Base-by-base conservation (phyloP, 2,329 filamentous ascomycete species). In the Orbilia javanica region DNA sequence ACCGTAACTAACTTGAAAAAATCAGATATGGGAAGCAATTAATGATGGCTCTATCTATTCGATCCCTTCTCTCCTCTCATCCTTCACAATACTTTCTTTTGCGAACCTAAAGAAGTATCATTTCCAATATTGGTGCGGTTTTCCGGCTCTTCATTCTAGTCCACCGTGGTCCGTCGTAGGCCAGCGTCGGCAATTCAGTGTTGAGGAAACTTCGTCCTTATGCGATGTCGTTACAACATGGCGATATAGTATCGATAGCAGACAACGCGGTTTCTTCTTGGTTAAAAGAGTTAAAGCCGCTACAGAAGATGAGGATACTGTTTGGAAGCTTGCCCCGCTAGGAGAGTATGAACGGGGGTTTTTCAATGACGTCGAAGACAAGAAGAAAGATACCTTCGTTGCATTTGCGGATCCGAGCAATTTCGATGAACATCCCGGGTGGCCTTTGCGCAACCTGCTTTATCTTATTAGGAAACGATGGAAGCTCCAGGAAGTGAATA, bases 81-180 rank as follows among this genome's bases (percentile, higher is more conserved):
- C 93, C 5, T 98, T 97, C 84, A 88, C 93, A 27, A 90, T 96
- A 74, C 89, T 98, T 53, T 97, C 93, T 15, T 99, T 93, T 83
- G 95, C 96, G 79, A 95, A 99, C 83, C 88, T 99, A 36, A 99
- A 99, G 84, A 97, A 96, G 83, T 98, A 98, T 86, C 93, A 91
- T 79, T 97, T 98, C 83, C 93, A 92, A n/a, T 98, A 98, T 85
- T 97, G 96, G 90, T 98, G 98, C 84, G 95, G 92, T 4, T 99
- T 97, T 82, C 96, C 96, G 0, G 94, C 95, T 15, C 87, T 99
- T 52, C 94, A 97, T 83, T 97, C 95, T 3, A 91, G 95, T 68
- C 93, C 93, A 1, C 87, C 88, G 29, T 99, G 96, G 96, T 91
- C 89, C 81, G 86, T 90, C 64, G 84, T 87, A 1, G 88, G 86